Base-by-base conservation (phyloP, 805 yeast genomes). In the Candida glaebosa region DNA sequence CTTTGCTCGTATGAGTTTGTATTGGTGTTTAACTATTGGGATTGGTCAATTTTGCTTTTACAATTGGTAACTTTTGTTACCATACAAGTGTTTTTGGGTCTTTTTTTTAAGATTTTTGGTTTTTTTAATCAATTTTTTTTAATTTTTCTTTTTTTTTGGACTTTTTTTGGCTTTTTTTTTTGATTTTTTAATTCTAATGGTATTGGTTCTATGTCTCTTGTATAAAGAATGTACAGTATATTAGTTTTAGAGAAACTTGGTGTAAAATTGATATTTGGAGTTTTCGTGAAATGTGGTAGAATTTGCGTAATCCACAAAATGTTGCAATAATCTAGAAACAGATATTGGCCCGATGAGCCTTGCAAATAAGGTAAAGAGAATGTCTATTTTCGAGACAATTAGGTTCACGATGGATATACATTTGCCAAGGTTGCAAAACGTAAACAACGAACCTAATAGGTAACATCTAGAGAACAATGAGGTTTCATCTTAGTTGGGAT, bases 141-240 rank as follows among this genome's bases (percentile, higher is more conserved):
- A 43, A 25, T 26, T 41, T 48, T 38, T 34, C 38, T 33, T 26
- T 47, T 35, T 31, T 40, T 17, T 35, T 39, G 39, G 40, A 40
- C 41, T 34, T 26, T 34, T 37, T 39, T 38, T 37, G 46, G 20
- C 22, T 40, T 48, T 36, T 36, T 38, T 33, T 26, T 45, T 35
- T 24, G 37, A 34, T 37, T 38, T 38, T 40, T 43, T 35, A 41
- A 34, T 26, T 36, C 18, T 14, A 34, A 18, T 34, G 10, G 37
- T 15, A 6, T 34, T 12, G 18, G 20, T 17, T 19, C 17, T 34
- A 19, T 34, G 20, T 34, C n/a, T 34, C 6, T 31, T 31, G 12
- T 31, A 31, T 18, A 5, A 34, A 34, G 15, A 32, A 32, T 22
- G 28, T 34, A 37, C 14, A 9, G n/a, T 16, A 34, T 18, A 34